A percentile compares a stretch with the other conserved stretches of the same genome.
phyloP scores from a whole-genome alignment of 768 basidiomycete genomes.

The Naematelia encephala region DNA sequence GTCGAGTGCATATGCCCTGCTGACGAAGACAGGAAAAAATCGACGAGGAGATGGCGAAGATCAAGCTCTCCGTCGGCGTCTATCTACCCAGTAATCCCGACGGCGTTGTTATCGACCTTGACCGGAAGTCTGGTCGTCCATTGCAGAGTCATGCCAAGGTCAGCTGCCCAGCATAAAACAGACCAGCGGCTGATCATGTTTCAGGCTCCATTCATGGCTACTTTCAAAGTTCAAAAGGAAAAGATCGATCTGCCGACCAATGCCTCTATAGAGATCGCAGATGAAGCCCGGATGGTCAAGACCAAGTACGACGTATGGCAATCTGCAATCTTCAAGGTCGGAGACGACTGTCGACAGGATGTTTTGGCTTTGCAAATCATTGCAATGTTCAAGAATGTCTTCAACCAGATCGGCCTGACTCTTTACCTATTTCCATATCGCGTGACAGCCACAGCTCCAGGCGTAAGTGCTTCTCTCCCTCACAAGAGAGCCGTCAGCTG shows the following conservation, averaged over 20 bases:
- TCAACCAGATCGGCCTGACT: slow-evolving; percentile 78
- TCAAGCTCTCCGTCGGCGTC: slow-evolving; percentile 86
- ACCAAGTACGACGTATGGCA: slow-evolving; percentile 82
- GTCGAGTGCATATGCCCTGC: background rate
- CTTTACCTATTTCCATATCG: slow-evolving; percentile 93
- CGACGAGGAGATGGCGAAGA: slow-evolving; percentile 98
- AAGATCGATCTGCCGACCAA: slow-evolving; percentile 64
- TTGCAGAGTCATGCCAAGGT: slow-evolving; percentile 98
- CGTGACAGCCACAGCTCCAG: slow-evolving; percentile 93
- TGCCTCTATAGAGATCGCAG: slow-evolving; percentile 68
- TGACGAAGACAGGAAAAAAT: slow-evolving; percentile 74
- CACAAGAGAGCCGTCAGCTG: slow-evolving; percentile 2
- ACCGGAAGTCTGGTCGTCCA: slow-evolving; percentile 92
- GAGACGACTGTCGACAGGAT: slow-evolving; percentile 97
- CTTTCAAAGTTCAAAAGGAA: slow-evolving; percentile 95
- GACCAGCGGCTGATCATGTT: background rate
- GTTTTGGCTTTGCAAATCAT: slow-evolving; percentile 95
- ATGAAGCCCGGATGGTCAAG: slow-evolving; percentile 37
- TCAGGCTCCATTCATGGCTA: slow-evolving; percentile 94
- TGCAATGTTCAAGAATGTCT: slow-evolving; percentile 99
- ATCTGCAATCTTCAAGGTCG: slow-evolving; percentile 98
- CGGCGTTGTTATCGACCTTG: slow-evolving; percentile 92
- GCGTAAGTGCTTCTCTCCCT: slow-evolving; percentile 59
- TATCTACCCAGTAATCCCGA: slow-evolving; percentile 98
- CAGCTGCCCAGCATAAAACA: background rate